phyloP scores from a whole-genome alignment of 2,329 filamentous ascomycete genomes.

The Daldinia sp. region DNA sequence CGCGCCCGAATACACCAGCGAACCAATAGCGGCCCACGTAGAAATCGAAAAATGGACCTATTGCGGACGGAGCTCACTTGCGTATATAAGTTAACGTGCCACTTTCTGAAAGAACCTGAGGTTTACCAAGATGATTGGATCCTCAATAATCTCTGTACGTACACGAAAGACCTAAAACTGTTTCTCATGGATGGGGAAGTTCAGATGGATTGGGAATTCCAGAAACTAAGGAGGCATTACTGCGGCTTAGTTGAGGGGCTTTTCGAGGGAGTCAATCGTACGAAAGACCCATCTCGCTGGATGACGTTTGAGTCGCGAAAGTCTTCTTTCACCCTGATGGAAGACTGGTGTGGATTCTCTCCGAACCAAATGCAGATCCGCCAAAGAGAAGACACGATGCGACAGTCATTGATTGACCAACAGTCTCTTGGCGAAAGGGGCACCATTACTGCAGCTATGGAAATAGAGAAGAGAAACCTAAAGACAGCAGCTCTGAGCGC shows the following conservation, averaged over 20 bases:
- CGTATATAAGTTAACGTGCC: constrained; percentile 92
- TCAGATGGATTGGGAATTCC: constrained; percentile 94
- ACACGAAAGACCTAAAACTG: constrained; percentile 90
- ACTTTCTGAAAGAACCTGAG: constrained; percentile 83
- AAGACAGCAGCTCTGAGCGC: constrained; percentile 91
- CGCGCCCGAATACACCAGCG: constrained; percentile 88
- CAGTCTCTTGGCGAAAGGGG: constrained; percentile 81
- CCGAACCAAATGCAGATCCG: constrained; percentile 88
- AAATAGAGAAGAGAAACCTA: constrained; percentile 95
- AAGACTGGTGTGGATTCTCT: constrained; percentile 98
- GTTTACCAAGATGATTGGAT: constrained; percentile 92
- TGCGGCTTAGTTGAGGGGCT: constrained; percentile 93
- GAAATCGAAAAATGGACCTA: constrained; percentile 86
- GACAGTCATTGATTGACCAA: constrained; percentile 84
- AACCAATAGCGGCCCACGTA: constrained; percentile 82
- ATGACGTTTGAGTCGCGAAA: constrained; percentile 98
- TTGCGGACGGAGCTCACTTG: constrained; percentile 95
- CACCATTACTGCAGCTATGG: constrained; percentile 87
- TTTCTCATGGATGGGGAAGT: constrained; percentile 96
- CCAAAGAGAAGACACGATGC: constrained; percentile 86
- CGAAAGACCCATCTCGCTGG: constrained; percentile 88
- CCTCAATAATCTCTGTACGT: constrained; percentile 86
- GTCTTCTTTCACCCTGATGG: constrained; percentile 95
- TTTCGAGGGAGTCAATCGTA: constrained; percentile 90
- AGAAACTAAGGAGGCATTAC: constrained; percentile 90